These are phyloP conservation scores for Osmanthus fragrans DNA, from an alignment of 257 asterid genomes.

Conservation along the genomic window DNA sequence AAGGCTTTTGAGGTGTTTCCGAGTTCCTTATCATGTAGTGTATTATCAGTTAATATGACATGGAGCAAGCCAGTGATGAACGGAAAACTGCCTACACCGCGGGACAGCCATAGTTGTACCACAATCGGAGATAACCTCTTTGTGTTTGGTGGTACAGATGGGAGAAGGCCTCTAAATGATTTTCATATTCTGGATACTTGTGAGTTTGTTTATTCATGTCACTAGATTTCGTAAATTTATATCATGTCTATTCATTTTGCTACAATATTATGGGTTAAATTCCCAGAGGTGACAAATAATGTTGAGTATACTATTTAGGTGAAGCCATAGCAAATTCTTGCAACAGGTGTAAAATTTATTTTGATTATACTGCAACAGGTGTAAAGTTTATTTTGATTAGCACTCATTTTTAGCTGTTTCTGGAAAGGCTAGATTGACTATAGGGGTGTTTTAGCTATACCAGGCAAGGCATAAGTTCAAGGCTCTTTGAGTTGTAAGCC, in stretches of 20 bases:
- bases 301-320: too few relatives aligned
- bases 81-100: conserved; percentile 73
- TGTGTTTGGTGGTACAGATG: conserved; percentile 95
- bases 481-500: background rate
- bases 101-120: conserved; percentile 97
- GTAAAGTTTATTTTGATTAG: too few relatives aligned
- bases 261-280: background rate
- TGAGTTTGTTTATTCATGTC: conserved; percentile 41
- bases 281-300: too few relatives aligned
- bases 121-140: conserved; percentile 80
- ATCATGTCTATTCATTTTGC: background rate
- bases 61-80: conserved; percentile 71
- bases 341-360: too few relatives aligned
- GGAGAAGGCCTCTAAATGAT: conserved; percentile 80
- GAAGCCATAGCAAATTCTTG: too few relatives aligned
- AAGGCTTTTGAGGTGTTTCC: background rate
- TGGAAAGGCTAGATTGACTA: background rate
- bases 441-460: background rate
- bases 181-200: conserved; percentile 77
- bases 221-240: background rate
- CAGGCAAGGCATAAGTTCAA: background rate
- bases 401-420: background rate
- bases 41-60: conserved; percentile 52
- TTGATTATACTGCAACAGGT: too few relatives aligned
- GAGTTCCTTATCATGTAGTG: conserved; percentile 18